These are phyloP conservation scores for Aspergillus diversus DNA, from an alignment of 495 filamentous ascomycete species.

Conservation along the genomic window DNA sequence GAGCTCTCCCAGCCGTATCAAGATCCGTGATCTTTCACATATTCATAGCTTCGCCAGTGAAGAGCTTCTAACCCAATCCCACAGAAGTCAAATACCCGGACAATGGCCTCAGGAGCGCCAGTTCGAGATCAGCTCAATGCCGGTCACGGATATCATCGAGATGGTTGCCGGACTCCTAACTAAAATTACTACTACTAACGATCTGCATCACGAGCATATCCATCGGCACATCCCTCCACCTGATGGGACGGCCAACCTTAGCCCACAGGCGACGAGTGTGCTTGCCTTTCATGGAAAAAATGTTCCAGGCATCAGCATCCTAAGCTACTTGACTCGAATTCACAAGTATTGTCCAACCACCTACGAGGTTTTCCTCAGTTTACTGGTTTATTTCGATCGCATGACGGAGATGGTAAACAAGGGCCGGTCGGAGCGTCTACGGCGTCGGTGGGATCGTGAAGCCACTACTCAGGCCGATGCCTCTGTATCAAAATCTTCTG, in stretches of 20 bases:
- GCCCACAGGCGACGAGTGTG: slow-evolving; percentile 82
- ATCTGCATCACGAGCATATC: slow-evolving; percentile 83
- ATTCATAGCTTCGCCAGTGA: slow-evolving; percentile 87
- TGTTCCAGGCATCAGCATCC: slow-evolving; percentile 93
- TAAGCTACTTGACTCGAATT: slow-evolving; percentile 94
- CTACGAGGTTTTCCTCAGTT: slow-evolving; percentile 94
- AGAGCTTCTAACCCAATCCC: slow-evolving; percentile 60
- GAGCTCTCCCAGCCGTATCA: slow-evolving; percentile 74
- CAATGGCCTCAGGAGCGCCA: slow-evolving; percentile 54
- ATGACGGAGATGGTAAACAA: slow-evolving; percentile 97
- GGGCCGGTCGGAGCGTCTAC: slow-evolving; percentile 55
- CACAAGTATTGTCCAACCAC: slow-evolving; percentile 99
- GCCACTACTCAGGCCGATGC: slow-evolving; percentile 18
- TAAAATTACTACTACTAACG: slow-evolving; percentile 97
- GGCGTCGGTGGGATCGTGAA: slow-evolving; percentile 32
- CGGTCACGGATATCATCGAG: slow-evolving; percentile 96
- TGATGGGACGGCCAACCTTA: slow-evolving; percentile 68
- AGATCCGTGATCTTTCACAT: slow-evolving; percentile 82
- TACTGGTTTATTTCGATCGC: slow-evolving; percentile 97
- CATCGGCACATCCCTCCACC: slow-evolving; percentile 71
- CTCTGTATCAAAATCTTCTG: slow-evolving; percentile 20
- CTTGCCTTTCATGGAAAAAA: slow-evolving; percentile 99
- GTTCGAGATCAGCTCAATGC: slow-evolving; percentile 98
- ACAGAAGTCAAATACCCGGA: slow-evolving; percentile 48
- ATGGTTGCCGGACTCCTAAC: slow-evolving; percentile 99